Base-by-base conservation (phyloP, 2,329 filamentous ascomycete species). In the Xylariaceae sp. region DNA sequence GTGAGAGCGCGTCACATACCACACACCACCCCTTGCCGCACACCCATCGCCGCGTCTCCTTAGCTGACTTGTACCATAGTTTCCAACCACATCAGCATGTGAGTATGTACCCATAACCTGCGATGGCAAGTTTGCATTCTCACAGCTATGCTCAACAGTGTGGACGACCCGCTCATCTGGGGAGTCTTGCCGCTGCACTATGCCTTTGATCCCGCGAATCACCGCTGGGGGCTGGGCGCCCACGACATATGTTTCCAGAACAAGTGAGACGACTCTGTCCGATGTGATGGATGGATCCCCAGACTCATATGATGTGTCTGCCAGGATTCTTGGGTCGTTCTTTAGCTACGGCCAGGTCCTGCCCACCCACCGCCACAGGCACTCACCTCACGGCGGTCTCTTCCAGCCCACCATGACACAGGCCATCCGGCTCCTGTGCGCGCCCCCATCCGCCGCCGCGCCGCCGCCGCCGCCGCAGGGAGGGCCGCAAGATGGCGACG, bases 81-180 rank as follows among this genome's bases (percentile, higher is more conserved):
- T 22, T 90, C 83, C 31, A 94, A 93, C 59, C 87, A 94, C 65
- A 75, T 87, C 45, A 88, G 83, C 57, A 80, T 93, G 84, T 92
- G 81, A 62, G 83, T 81, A 58, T 18, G 31, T 25, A n/a, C 24
- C 24, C 6, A 5, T 12, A 26, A 8, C 7, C 6, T 26, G 24
- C 24, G n/a, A 13, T 26, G 5, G n/a, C 12, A 5, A 12, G 12
- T 14, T 26, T 13, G 5, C 6, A 8, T 26, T 26, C 24, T 26
- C 24, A 26, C 12, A 12, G 15, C 12, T 26, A n/a, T n/a, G n/a
- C 15, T 14, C 32, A 47, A 44, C 57, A 95, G 90, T 38, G 65
- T 96, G 49, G 92, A 98, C 61, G 92, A 98, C 63, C 92, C 92
- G 17, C 63, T 96, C 38, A 79, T 95, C 47, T 98, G 90, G 90